Base-by-base conservation (phyloP, 352 stramenopile species). In the Globisporangium radiosum region DNA sequence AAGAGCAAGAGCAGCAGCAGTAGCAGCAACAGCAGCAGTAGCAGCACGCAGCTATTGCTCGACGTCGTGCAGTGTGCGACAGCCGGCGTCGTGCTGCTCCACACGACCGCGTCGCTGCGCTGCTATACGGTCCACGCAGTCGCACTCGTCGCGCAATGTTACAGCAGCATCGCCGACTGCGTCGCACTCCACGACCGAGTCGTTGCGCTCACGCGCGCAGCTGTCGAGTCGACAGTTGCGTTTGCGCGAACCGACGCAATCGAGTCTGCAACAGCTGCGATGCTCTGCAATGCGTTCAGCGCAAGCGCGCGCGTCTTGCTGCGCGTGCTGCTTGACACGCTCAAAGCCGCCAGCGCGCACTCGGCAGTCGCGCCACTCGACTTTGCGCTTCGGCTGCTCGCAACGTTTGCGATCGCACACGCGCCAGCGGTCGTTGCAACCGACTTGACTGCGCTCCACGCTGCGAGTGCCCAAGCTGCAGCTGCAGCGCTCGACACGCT, bases 21-120 rank as follows among this genome's bases (percentile, higher is more conserved):
- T 5, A 17, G n/a, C 42, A 33, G 25, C 25, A 33, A 33, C 13
- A 47, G 43, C 11, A 15, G 52, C 13, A 71, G 47, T 62, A 63
- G 36, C 51, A 62, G 4, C 55, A 66, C 14, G 53, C 14, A 53
- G 70, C 36, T 61, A 68, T 66, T 8, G 60, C 47, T 63, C 38
- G 70, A 81, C 54, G 63, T 84, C 10, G 44, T 81, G 17, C 58
- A 71, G 25, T 68, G 75, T 36, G 73, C 77, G 63, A 87, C 73
- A 5, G 61, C 42, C 37, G 72, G 72, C 17, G 77, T 87, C 53
- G 70, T 85, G 43, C 59, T 85, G 57, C 53, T 87, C 4, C 76
- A 87, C 49, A 76, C 70, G 8, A 83, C 71, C 4, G 64, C 72
- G 59, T 60, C 69, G 56, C 64, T 70, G 13, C 71, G 75, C 4